Evolutionary conservation across 2,329 filamentous ascomycete species (phyloP).

Genomic region (Xylariaceae sp.): DNA sequence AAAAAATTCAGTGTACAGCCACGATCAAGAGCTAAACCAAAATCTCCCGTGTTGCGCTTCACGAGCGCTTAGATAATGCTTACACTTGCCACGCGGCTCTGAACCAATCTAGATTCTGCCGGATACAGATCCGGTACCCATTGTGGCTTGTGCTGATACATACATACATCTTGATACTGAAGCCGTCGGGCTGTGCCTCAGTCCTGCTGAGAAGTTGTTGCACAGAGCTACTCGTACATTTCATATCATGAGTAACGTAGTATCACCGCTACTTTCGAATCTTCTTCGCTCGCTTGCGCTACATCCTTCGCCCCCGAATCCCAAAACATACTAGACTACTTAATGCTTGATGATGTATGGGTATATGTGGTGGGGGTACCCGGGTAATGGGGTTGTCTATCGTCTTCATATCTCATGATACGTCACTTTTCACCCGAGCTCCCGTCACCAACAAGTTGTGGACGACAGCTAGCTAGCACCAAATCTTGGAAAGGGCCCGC

Average conservation of each 20-base stretch:
- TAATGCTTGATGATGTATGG: neutral
- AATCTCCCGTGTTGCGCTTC: neutral
- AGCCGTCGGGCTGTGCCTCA: neutral
- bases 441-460: constrained; percentile 3
- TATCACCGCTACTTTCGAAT: constrained; percentile 15
- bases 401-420: constrained; percentile 13
- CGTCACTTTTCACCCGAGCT: constrained; percentile 7
- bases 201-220: constrained; percentile 1
- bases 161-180: too few relatives aligned
- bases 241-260: constrained; percentile 1
- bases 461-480: neutral
- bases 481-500: neutral
- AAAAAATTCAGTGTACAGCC: neutral
- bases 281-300: constrained; percentile 1
- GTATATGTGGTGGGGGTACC: constrained; percentile 7
- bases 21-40: neutral
- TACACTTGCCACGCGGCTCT: neutral
- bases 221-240: constrained; percentile 6
- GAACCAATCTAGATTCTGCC: neutral
- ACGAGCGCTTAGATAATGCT: neutral
- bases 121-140: neutral
- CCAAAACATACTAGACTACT: neutral
- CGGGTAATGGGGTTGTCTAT: constrained; percentile 1
- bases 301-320: neutral
- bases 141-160: constrained; percentile 6